These are phyloP conservation scores for Fusarium decemcellulare DNA, from an alignment of 2,329 filamentous ascomycete species.

Conservation along the genomic window DNA sequence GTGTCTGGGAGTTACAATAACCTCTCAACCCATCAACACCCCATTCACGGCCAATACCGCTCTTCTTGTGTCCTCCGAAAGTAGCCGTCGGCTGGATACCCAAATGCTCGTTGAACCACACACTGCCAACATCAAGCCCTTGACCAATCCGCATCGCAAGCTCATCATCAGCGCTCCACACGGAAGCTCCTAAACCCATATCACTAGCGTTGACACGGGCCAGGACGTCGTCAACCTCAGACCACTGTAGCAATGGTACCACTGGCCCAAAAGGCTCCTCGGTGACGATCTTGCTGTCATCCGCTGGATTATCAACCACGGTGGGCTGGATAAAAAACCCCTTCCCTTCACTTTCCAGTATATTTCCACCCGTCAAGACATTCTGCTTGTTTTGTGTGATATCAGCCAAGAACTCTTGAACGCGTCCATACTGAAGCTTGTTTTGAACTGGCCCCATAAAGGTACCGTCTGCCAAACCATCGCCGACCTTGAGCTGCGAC, in stretches of 20 bases:
- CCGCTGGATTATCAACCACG: slow-evolving; percentile 27
- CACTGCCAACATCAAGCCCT: slow-evolving; percentile 10
- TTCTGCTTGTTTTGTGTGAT: background rate
- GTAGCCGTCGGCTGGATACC: slow-evolving; percentile 9
- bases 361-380: background rate
- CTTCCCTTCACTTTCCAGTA: background rate
- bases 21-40: slow-evolving; percentile 19
- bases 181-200: slow-evolving; percentile 24
- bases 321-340: slow-evolving; percentile 16
- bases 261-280: slow-evolving; percentile 30
- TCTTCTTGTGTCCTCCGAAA: slow-evolving; percentile 30
- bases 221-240: slow-evolving; percentile 12
- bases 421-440: slow-evolving; percentile 19
- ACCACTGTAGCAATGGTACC: slow-evolving; percentile 22
- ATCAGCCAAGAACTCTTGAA: slow-evolving; percentile 27
- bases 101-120: slow-evolving; percentile 25
- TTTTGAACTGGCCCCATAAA: slow-evolving; percentile 52
- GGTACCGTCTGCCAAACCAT: slow-evolving; percentile 56
- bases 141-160: slow-evolving; percentile 7
- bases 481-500: slow-evolving; percentile 42
- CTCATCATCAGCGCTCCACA: slow-evolving; percentile 14
- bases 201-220: slow-evolving; percentile 17
- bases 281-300: slow-evolving; percentile 11
- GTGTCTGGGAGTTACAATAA: slow-evolving; percentile 17
- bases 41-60: slow-evolving; percentile 21